These are phyloP conservation scores for Platismatia glauca DNA, from an alignment of 495 filamentous ascomycete genomes.

Conservation along the genomic window DNA sequence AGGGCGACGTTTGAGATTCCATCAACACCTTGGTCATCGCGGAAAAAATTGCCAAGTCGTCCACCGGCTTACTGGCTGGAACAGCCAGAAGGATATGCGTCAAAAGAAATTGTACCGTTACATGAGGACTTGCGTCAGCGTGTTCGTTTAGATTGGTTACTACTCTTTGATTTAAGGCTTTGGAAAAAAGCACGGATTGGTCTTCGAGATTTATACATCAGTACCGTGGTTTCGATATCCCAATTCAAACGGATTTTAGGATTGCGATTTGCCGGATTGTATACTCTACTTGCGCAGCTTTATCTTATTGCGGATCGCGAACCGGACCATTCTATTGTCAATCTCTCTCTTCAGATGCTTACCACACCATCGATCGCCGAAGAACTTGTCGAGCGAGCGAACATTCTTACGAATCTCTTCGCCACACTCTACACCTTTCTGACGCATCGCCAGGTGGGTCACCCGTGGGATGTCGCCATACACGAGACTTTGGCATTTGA, in stretches of 20 bases:
- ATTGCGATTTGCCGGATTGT: slow-evolving; percentile 82
- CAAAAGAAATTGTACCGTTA: slow-evolving; percentile 46
- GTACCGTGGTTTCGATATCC: slow-evolving; percentile 87
- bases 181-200: slow-evolving; percentile 94
- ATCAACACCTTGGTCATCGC: slow-evolving; percentile 37
- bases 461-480: slow-evolving; percentile 76
- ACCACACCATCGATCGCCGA: slow-evolving; percentile 93
- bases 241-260: slow-evolving; percentile 95
- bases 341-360: slow-evolving; percentile 89
- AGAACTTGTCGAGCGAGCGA: slow-evolving; percentile 89
- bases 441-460: slow-evolving; percentile 88
- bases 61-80: slow-evolving; percentile 80
- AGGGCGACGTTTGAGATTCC: slow-evolving; percentile 49
- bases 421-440: slow-evolving; percentile 96
- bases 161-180: slow-evolving; percentile 89
- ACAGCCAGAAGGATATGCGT: slow-evolving; percentile 53
- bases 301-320: slow-evolving; percentile 96
- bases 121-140: slow-evolving; percentile 82
- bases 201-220: slow-evolving; percentile 88
- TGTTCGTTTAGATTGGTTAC: slow-evolving; percentile 86
- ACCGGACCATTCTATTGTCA: slow-evolving; percentile 97
- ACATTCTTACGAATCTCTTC: slow-evolving; percentile 90
- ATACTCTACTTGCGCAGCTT: slow-evolving; percentile 84
- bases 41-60: slow-evolving; percentile 27
- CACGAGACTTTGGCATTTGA: slow-evolving; percentile 85